Evolutionary conservation across 192 early-diverging fungal species (phyloP).

Genomic region (Physocladia obscura): DNA sequence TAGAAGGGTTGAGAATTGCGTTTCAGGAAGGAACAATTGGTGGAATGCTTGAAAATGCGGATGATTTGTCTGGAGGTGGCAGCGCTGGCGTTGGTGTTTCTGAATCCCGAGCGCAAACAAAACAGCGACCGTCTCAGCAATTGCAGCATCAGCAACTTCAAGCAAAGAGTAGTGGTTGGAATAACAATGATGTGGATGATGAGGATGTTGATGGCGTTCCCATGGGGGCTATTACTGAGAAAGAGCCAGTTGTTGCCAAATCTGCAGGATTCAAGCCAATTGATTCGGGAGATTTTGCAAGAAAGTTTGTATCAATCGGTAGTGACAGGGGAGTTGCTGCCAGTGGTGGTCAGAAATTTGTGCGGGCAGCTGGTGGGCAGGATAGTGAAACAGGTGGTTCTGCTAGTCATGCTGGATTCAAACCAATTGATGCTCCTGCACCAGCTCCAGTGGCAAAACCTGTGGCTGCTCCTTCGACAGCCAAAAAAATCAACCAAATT

Average conservation of each 20-base stretch:
- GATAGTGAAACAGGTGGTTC: background rate
- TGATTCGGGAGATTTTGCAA: background rate
- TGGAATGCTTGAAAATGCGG: slow-evolving; percentile 1
- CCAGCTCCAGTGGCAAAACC: background rate
- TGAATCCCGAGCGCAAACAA: background rate
- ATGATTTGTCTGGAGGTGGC: too few relatives aligned
- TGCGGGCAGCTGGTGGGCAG: background rate
- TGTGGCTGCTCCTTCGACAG: background rate
- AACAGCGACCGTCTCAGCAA: background rate
- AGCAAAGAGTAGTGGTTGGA: background rate
- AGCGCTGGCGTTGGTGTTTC: too few relatives aligned
- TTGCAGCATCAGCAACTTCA: background rate
- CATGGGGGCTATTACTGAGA: background rate
- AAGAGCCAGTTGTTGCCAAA: background rate
- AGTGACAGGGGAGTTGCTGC: background rate
- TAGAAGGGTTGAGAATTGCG: slow-evolving; percentile 51
- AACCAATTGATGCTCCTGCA: background rate
- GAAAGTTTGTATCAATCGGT: background rate
- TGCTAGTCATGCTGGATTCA: background rate
- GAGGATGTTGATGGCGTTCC: slow-evolving; percentile 53
- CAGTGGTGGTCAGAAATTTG: background rate
- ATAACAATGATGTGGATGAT: background rate
- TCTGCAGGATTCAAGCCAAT: slow-evolving; percentile 20
- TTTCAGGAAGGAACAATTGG: slow-evolving; percentile 47
- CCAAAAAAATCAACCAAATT: slow-evolving; percentile 1